phyloP scores from a whole-genome alignment of 495 filamentous ascomycete genomes.

The Talaromyces stipitatus region DNA sequence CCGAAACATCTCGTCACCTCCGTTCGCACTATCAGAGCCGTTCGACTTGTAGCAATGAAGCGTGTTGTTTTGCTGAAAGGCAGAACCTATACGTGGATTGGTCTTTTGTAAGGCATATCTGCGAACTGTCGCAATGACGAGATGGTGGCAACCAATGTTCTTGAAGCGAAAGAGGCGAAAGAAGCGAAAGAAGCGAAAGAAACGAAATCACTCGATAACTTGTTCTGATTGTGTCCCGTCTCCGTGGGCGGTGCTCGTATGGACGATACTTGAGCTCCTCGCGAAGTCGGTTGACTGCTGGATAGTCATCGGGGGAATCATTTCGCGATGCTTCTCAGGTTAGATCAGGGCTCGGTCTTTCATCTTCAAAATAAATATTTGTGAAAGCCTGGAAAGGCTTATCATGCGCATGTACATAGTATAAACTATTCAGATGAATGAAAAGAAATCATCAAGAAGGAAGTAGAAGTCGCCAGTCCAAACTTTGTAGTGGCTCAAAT shows the following conservation, averaged over 20 bases:
- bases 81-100: constrained; percentile 28
- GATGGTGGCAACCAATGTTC: neutral
- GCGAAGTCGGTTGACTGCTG: constrained; percentile 6
- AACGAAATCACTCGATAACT: neutral
- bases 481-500: neutral
- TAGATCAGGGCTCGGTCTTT: neutral
- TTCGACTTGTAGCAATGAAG: constrained; percentile 45
- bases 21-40: neutral
- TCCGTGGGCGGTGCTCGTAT: constrained; percentile 33
- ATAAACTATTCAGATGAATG: constrained; percentile 3
- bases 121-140: neutral
- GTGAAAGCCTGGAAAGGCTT: constrained; percentile 8
- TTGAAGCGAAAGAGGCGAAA: neutral
- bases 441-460: neutral
- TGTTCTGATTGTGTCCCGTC: neutral
- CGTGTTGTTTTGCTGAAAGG: constrained; percentile 8
- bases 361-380: neutral
- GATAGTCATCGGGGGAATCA: constrained; percentile 4
- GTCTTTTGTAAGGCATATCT: constrained; percentile 24
- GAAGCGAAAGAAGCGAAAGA: neutral
- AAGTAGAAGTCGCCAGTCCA: neutral
- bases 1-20: constrained; percentile 13
- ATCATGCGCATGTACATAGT: neutral
- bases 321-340: neutral
- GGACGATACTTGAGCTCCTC: constrained; percentile 36